Base-by-base conservation (phyloP, 1,284 basidiomycete species). In the Trametes versicolor region DNA sequence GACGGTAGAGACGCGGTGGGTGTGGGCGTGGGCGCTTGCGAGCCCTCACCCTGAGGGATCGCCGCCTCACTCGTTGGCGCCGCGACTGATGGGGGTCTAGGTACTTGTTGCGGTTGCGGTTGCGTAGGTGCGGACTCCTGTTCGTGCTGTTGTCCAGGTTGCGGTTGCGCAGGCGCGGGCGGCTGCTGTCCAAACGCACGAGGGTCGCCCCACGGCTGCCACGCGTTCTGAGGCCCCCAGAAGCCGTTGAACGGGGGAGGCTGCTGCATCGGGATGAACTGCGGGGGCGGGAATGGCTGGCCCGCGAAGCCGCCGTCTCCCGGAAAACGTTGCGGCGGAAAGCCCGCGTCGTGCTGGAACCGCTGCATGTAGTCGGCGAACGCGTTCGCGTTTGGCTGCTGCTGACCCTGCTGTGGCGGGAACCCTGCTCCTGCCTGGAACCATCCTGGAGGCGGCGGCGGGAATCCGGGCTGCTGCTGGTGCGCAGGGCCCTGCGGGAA, bases 221-320 rank as follows among this genome's bases (percentile, higher is more conserved):
- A 91, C 21, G 77, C 80, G n/a, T 84, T 86, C 43, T 82, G 84
- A 19, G 89, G 89, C 4, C 87, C 88, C 43, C 82, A 78, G 68
- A 90, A 91, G 7, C 90, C 90, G 64, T 76, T 69, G 58, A 78
- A 76, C 7, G 75, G 60, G 4, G 78, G 78, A 1, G 76, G 74
- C 13, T 72, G 73, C 43, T 75, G 76, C n/a, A 79, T 66, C 23
- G 73, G 73, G 9, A 48, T 48, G 23, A 25, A 27, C 39, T 71
- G 77, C 34, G 71, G 75, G 49, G 56, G 69, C 10, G 36, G 72
- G 74, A 37, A 67, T 66, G 27, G 68, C 58, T 74, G 75, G 37
- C 74, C 76, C 10, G 62, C 29, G 29, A 32, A 32, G 29, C 29
- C 29, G 4, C 3, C 29, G 29, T 32, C 8, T 3, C 29, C 29